Evolutionary conservation across 805 yeast species (phyloP).

Genomic region (Barnettozyma salicaria): DNA sequence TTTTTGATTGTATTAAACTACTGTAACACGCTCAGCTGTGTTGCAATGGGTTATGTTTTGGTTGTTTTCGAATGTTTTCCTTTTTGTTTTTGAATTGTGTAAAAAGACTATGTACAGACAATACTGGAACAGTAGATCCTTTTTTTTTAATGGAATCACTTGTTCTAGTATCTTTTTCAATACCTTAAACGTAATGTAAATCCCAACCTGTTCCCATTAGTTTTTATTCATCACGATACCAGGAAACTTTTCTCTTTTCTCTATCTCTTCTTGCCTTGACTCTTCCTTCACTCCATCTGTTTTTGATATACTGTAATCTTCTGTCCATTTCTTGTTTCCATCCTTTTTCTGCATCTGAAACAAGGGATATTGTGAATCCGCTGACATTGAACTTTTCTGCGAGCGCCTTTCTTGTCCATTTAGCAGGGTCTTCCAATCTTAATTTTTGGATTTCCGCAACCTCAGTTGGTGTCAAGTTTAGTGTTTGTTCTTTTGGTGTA

Average conservation of each 20-base stretch:
- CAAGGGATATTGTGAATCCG: constrained; percentile 46
- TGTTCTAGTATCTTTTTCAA: not conserved
- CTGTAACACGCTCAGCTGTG: no score
- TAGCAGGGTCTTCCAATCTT: constrained; percentile 51
- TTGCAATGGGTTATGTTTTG: no score
- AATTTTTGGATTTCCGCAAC: constrained; percentile 51
- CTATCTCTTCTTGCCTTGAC: constrained; percentile 49
- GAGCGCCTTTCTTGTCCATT: constrained; percentile 56
- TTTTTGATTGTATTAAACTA: no score
- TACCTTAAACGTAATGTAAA: not conserved
- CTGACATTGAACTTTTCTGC: constrained; percentile 55
- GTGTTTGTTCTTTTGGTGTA: constrained; percentile 35
- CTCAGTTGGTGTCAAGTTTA: constrained; percentile 52
- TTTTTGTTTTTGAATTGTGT: not conserved
- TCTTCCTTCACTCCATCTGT: constrained; percentile 44
- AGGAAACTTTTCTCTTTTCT: constrained; percentile 48
- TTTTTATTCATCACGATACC: constrained; percentile 44
- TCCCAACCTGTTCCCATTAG: not conserved
- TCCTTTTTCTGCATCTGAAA: constrained; percentile 39
- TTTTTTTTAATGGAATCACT: not conserved
- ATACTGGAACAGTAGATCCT: not conserved
- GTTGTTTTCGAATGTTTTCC: not conserved
- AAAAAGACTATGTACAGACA: constrained; percentile 12
- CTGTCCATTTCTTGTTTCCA: constrained; percentile 40
- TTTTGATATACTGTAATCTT: constrained; percentile 40